Evolutionary conservation across 768 basidiomycete genomes (phyloP).

Genomic region (Rhizopogon vesiculosus): DNA sequence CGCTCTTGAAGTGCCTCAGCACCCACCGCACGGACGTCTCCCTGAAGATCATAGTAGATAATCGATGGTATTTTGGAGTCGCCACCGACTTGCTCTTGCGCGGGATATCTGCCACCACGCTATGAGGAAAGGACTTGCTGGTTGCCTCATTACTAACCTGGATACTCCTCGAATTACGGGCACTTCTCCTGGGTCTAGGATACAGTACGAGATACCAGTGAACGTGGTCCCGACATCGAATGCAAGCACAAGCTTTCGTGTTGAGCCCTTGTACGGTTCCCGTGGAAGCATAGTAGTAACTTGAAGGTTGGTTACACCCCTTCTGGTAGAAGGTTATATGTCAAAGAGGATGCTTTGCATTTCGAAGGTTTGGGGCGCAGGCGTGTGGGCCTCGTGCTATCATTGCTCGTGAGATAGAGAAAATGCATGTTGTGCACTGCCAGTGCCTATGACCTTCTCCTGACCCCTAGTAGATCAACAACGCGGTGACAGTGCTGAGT

Average conservation of each 20-base stretch:
- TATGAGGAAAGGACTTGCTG: not conserved
- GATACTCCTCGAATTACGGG: conserved; percentile 25
- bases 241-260: conserved; percentile 37
- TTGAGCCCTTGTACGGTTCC: conserved; percentile 28
- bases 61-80: conserved; percentile 47
- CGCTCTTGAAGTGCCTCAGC: conserved; percentile 35
- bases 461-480: too few relatives aligned
- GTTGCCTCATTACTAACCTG: conserved; percentile 13
- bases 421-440: too few relatives aligned
- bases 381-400: too few relatives aligned
- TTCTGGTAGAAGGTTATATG: too few relatives aligned
- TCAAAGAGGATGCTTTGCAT: too few relatives aligned
- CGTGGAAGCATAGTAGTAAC: conserved; percentile 19
- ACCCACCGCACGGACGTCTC: conserved; percentile 35
- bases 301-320: not conserved
- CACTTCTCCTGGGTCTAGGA: conserved; percentile 31
- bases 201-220: conserved; percentile 34
- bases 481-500: too few relatives aligned
- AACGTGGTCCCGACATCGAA: conserved; percentile 42
- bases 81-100: conserved; percentile 40
- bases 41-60: conserved; percentile 41
- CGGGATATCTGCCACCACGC: conserved; percentile 34
- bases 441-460: too few relatives aligned
- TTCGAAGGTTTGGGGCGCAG: too few relatives aligned
- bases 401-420: too few relatives aligned